These are phyloP conservation scores for Harrya chromipes DNA, from an alignment of 768 basidiomycete genomes.

Conservation along the genomic window DNA sequence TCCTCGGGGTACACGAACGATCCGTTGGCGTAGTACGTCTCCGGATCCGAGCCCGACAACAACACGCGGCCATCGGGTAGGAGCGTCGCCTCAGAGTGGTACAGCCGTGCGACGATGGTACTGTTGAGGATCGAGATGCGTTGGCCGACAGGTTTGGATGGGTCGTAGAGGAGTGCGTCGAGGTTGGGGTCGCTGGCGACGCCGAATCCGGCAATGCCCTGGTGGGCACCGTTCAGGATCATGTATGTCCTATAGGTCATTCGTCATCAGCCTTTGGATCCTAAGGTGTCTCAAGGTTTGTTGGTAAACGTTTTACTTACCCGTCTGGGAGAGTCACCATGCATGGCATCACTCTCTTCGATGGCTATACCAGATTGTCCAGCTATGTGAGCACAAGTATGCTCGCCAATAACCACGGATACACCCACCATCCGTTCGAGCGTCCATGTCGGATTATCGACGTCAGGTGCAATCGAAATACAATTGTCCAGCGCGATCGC, in stretches of 20 bases:
- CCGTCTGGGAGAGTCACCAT: slow-evolving; percentile 60
- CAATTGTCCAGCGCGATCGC: slow-evolving; percentile 62
- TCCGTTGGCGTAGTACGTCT: too few species aligned
- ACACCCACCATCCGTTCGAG: slow-evolving; percentile 73
- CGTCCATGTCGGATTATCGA: slow-evolving; percentile 56
- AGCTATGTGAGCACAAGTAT: neutral
- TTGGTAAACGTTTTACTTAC: slow-evolving; percentile 1
- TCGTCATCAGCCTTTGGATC: neutral
- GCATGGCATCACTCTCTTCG: slow-evolving; percentile 73
- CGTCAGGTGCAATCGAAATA: slow-evolving; percentile 66
- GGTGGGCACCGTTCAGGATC: slow-evolving; percentile 71
- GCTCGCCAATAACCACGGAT: neutral
- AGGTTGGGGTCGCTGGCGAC: slow-evolving; percentile 62
- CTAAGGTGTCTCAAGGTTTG: too few species aligned
- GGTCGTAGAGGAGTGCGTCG: slow-evolving; percentile 68
- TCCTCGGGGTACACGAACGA: too few species aligned
- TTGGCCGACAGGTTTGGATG: slow-evolving; percentile 51
- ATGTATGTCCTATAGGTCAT: slow-evolving; percentile 60
- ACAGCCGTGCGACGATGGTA: slow-evolving; percentile 75
- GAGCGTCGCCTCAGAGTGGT: slow-evolving; percentile 75
- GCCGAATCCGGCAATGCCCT: slow-evolving; percentile 73
- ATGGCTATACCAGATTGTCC: slow-evolving; percentile 43
- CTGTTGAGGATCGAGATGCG: slow-evolving; percentile 64
- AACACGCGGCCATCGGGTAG: slow-evolving; percentile 74
- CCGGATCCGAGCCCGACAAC: slow-evolving; percentile 73